These are phyloP conservation scores for Cnidoscolus chayamansa DNA, from an alignment of 441 rosid species.

Conservation along the genomic window DNA sequence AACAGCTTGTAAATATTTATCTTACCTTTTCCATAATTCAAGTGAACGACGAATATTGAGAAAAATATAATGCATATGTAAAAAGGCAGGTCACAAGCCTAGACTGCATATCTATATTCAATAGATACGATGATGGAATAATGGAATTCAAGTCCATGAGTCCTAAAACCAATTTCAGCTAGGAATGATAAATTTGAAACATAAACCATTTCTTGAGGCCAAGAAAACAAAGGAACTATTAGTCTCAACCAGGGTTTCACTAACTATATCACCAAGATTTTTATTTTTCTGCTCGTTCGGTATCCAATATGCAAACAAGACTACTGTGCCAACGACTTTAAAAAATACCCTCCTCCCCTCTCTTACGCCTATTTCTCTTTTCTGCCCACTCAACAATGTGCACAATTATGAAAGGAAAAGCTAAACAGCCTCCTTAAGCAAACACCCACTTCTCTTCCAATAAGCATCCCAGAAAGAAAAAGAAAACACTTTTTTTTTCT, in stretches of 20 bases:
- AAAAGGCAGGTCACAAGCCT: too few relatives aligned
- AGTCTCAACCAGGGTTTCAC: background rate
- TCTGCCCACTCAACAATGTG: slow-evolving; percentile 20
- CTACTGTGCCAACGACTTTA: slow-evolving; percentile 1
- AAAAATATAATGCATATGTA: background rate
- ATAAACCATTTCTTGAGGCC: background rate
- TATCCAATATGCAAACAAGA: too few relatives aligned
- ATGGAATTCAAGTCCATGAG: too few relatives aligned
- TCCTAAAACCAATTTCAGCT: background rate
- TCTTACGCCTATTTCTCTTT: slow-evolving; percentile 3
- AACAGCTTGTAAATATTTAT: too few relatives aligned
- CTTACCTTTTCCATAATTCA: background rate
- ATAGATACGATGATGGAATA: too few relatives aligned
- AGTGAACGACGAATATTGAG: background rate
- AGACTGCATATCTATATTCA: too few relatives aligned
- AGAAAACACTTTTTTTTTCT: slow-evolving; percentile 3
- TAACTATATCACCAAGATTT: too few relatives aligned
- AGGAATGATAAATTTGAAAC: background rate
- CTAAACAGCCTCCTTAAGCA: slow-evolving; percentile 12
- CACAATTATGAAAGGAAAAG: slow-evolving; percentile 22
- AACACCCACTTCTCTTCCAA: slow-evolving; percentile 21
- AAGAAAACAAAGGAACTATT: background rate
- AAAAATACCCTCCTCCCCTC: background rate
- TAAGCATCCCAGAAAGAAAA: slow-evolving; percentile 13
- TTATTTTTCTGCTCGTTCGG: too few relatives aligned